phyloP scores from a whole-genome alignment of 352 stramenopile genomes.

The Globisporangium irregulare region DNA sequence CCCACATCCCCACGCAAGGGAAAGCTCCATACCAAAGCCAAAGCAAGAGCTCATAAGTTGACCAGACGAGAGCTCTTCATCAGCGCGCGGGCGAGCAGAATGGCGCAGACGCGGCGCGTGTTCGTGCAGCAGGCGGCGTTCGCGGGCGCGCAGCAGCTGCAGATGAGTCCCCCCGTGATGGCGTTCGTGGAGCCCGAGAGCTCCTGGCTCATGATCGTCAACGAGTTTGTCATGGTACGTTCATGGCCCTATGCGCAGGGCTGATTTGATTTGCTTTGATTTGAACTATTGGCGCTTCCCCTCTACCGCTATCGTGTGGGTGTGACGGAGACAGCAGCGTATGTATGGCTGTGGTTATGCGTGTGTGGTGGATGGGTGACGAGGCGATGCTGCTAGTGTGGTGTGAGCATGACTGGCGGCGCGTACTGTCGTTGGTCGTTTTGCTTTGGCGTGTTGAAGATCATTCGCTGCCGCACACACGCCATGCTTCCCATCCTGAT shows the following conservation, averaged over 20 bases:
- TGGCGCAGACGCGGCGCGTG: constrained; percentile 55
- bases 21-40: neutral
- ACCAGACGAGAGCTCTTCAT: neutral
- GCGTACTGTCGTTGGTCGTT: no score
- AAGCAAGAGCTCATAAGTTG: neutral
- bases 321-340: neutral
- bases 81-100: constrained; percentile 5
- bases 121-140: constrained; percentile 63
- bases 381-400: no score
- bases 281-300: neutral
- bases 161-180: constrained; percentile 45
- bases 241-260: neutral
- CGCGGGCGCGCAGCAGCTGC: constrained; percentile 26
- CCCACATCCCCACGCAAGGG: neutral
- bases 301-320: neutral
- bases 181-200: constrained; percentile 60
- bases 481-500: neutral
- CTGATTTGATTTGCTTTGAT: neutral
- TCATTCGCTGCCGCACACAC: neutral
- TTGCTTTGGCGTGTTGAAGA: neutral
- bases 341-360: neutral
- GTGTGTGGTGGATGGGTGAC: no score
- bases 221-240: constrained; percentile 78
- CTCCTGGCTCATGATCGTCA: constrained; percentile 61
- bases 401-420: no score